These are phyloP conservation scores for Colletotrichum coccodes DNA, from an alignment of 2,329 filamentous ascomycete species.

Conservation along the genomic window DNA sequence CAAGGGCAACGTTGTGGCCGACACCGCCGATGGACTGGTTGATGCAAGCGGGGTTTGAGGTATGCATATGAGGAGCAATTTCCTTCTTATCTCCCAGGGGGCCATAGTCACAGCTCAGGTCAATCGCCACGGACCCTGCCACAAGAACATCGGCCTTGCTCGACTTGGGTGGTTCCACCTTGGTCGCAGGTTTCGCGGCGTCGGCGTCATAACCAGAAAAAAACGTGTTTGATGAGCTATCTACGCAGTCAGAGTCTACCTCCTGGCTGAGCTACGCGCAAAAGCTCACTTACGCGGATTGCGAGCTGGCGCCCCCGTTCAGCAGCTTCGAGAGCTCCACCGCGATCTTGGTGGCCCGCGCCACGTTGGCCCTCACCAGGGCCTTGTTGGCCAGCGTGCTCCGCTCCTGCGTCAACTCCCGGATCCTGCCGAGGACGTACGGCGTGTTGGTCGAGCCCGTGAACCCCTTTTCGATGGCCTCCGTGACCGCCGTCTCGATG, in stretches of 20 bases:
- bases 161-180: constrained; percentile 17
- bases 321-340: constrained; percentile 56
- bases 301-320: constrained; percentile 10
- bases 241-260: constrained; percentile 34
- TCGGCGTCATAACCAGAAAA: constrained; percentile 20
- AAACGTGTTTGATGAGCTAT: constrained; percentile 31
- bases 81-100: constrained; percentile 17
- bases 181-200: constrained; percentile 6
- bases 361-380: constrained; percentile 64
- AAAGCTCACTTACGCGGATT: constrained; percentile 32
- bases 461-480: constrained; percentile 72
- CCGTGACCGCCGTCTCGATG: constrained; percentile 74
- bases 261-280: constrained; percentile 35
- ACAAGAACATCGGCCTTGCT: constrained; percentile 76
- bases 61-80: constrained; percentile 69
- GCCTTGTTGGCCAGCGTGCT: constrained; percentile 81
- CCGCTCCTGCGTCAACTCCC: constrained; percentile 77
- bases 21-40: constrained; percentile 89
- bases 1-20: constrained; percentile 89
- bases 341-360: constrained; percentile 64
- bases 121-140: constrained; percentile 89
- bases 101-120: constrained; percentile 83
- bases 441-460: constrained; percentile 85
- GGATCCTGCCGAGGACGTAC: constrained; percentile 82
- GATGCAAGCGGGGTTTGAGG: constrained; percentile 87